Conservation (phyloP, 805 yeast species). For the Debaryomyces castellii region DNA sequence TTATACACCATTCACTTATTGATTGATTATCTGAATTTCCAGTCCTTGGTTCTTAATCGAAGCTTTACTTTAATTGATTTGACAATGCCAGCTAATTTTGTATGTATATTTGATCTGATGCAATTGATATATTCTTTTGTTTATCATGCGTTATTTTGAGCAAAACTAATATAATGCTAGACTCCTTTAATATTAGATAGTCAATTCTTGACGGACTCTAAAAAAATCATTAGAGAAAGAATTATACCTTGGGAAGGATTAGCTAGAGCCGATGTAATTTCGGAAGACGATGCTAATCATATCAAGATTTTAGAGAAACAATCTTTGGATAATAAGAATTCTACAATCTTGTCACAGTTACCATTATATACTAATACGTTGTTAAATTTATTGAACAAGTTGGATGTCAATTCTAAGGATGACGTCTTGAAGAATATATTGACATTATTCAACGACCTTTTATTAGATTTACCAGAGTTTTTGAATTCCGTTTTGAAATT, state of each 20-base stretch:
- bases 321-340: conserved; percentile 40
- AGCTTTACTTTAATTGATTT: neutral
- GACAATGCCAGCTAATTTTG: neutral
- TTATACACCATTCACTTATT: neutral
- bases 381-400: conserved; percentile 51
- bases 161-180: neutral
- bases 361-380: conserved; percentile 56
- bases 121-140: neutral
- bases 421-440: conserved; percentile 67
- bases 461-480: conserved; percentile 39
- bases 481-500: conserved; percentile 42
- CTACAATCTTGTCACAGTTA: conserved; percentile 42
- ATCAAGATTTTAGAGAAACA: conserved; percentile 55
- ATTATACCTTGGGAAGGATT: conserved; percentile 93
- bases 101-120: neutral
- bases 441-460: conserved; percentile 60
- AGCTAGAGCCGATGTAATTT: conserved; percentile 67
- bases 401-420: conserved; percentile 45
- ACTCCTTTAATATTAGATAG: conserved; percentile 53
- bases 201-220: conserved; percentile 61
- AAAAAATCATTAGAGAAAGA: conserved; percentile 69
- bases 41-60: neutral
- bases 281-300: conserved; percentile 64
- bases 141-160: neutral
- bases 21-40: conserved; percentile 1